phyloP scores from a whole-genome alignment of 2,329 filamentous ascomycete genomes.

The Diplodia corticola region DNA sequence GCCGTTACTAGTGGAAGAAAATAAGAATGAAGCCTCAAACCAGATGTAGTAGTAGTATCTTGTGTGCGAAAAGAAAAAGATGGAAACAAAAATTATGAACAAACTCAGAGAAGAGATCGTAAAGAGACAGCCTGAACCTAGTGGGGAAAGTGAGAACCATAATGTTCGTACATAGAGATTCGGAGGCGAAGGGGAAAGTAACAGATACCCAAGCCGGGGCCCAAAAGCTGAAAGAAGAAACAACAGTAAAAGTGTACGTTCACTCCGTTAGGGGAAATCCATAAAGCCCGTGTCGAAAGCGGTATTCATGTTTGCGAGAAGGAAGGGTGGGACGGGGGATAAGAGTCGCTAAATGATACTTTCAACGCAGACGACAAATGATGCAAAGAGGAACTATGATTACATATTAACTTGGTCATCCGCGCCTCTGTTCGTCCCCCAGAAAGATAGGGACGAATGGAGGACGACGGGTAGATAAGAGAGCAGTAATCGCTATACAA shows the following conservation, averaged over 20 bases:
- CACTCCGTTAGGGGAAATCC: neutral
- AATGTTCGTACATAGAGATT: neutral
- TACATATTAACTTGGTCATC: conserved; percentile 10
- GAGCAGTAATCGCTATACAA: conserved; percentile 15
- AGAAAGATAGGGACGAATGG: neutral
- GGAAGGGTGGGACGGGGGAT: too few species aligned
- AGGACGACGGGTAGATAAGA: neutral
- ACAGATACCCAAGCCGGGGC: neutral
- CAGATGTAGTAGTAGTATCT: neutral
- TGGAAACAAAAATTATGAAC: neutral
- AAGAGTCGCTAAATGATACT: neutral
- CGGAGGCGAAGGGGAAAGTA: neutral
- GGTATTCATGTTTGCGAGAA: neutral
- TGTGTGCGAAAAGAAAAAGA: neutral
- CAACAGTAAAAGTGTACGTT: neutral
- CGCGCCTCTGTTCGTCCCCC: neutral
- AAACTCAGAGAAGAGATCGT: neutral
- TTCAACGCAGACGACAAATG: neutral
- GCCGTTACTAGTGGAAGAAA: neutral
- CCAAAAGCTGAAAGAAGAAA: neutral
- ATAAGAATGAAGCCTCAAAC: neutral
- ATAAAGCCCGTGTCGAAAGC: neutral
- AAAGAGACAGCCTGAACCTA: neutral
- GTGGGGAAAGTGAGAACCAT: neutral
- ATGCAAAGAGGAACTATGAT: conserved; percentile 8